Percentiles rank a stretch among this genome's conserved stretches.
Conservation (phyloP, 202 grass and related monocot species). For the Tripidium arundinaceum region DNA sequence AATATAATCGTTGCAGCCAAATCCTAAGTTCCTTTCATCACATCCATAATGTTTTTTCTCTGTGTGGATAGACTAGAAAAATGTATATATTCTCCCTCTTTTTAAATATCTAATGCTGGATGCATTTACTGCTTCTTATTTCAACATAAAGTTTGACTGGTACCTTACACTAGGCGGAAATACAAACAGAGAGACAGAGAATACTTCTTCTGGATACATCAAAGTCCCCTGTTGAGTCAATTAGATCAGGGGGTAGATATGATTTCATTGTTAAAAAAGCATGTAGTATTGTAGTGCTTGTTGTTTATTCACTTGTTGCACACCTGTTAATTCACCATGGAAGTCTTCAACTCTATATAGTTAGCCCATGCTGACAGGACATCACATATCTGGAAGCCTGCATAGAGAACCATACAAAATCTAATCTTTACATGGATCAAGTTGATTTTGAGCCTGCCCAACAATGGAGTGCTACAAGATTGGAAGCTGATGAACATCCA, state of each 20-base stretch:
- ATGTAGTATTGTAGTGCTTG: background rate
- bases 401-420: slow-evolving; percentile 99
- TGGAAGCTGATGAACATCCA: slow-evolving; percentile 76
- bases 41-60: background rate
- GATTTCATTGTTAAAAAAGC: slow-evolving; percentile 69
- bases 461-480: slow-evolving; percentile 82
- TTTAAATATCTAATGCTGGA: background rate
- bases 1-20: background rate
- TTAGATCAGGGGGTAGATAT: slow-evolving; percentile 93
- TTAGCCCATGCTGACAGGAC: slow-evolving; percentile 60
- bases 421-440: slow-evolving; percentile 99
- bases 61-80: background rate
- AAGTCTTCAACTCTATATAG: slow-evolving; percentile 40
- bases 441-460: slow-evolving; percentile 92
- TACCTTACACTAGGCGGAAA: slow-evolving; percentile 75
- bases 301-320: slow-evolving; percentile 3
- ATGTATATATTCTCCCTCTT: background rate
- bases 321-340: slow-evolving; percentile 27
- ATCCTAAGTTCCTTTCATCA: background rate
- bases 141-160: slow-evolving; percentile 20
- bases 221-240: slow-evolving; percentile 87
- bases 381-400: slow-evolving; percentile 94
- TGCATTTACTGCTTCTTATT: slow-evolving; percentile 20
- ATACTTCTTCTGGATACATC: slow-evolving; percentile 90
- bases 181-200: slow-evolving; percentile 93